phyloP scores from a whole-genome alignment of 2,329 filamentous ascomycete genomes.

The Sclerotinia borealis region DNA sequence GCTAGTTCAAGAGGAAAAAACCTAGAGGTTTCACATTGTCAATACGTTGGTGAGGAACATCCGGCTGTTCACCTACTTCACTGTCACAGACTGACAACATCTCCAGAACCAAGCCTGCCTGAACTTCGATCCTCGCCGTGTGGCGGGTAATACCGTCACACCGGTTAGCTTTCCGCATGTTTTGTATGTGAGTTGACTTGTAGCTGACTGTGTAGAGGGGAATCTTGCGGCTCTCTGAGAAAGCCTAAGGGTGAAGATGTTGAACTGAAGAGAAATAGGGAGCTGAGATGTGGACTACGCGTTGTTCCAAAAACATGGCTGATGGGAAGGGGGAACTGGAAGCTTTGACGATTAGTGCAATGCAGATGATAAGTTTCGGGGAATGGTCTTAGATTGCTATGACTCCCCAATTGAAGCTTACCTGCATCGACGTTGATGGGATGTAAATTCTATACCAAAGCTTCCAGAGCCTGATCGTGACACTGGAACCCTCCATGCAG shows the following conservation, averaged over 20 bases:
- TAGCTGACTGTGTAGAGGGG: neutral
- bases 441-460: neutral
- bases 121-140: constrained; percentile 50
- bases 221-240: neutral
- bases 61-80: neutral
- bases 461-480: neutral
- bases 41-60: constrained; percentile 40
- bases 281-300: neutral
- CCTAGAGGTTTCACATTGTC: too few relatives aligned
- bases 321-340: neutral
- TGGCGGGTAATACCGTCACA: constrained; percentile 44
- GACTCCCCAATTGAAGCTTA: too few relatives aligned
- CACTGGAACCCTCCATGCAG: too few relatives aligned
- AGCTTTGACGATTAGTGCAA: neutral
- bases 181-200: neutral
- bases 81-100: neutral
- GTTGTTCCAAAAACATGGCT: too few relatives aligned
- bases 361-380: too few relatives aligned
- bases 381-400: neutral
- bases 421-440: too few relatives aligned
- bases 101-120: constrained; percentile 48
- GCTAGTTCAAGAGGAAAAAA: too few relatives aligned
- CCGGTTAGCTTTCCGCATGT: too few relatives aligned
- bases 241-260: neutral
- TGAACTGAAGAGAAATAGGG: neutral